Base-by-base conservation (phyloP, 371 early-diverging fungal species). In the Circinella umbellata region DNA sequence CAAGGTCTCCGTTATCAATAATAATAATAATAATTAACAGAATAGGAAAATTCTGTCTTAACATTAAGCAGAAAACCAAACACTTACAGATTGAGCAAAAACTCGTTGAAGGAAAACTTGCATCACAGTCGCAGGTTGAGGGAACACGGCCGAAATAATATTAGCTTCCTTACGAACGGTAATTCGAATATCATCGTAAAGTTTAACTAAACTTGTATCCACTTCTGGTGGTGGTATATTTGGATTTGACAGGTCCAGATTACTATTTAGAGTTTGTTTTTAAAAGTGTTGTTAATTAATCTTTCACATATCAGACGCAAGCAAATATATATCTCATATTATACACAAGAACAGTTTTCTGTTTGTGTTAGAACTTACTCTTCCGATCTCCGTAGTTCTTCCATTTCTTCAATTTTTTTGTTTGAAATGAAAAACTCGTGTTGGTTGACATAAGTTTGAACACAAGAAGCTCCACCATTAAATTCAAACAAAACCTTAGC, bases 361-460 rank as follows among this genome's bases (percentile, higher is more conserved):
- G 47, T 47, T 13, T 37, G 48, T 13, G 36, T 15, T 38, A 55
- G 20, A 5, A 61, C 81, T 73, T 78, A 84, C 84, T 85, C 82
- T 71, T 82, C 82, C 3, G 82, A 78, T 57, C 72, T 74, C 38
- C 80, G 66, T 6, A 74, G 27, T 13, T 80, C 72, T n/a, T 85
- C 86, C 59, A 80, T 72, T 73, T 91, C 91, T 48, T 81, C 85
- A 66, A 93, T 80, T 57, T 92, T 91, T 74, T 91, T 81, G 67
- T 92, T 89, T 35, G 93, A 91, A 77, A 95, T 90, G 72, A 98
- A 98, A 71, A 98, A 96, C 67, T 94, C 94, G 72, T 98, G 97
- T 75, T 98, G 99, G 80, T 96, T 97, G 46, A 99, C 93, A 72
- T 96, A 99, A 8, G 90, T 92, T 71, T 96, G 96, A 15, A 98